These are phyloP conservation scores for Ophiostoma sp. DNA, from an alignment of 2,329 filamentous ascomycete genomes.

Conservation along the genomic window DNA sequence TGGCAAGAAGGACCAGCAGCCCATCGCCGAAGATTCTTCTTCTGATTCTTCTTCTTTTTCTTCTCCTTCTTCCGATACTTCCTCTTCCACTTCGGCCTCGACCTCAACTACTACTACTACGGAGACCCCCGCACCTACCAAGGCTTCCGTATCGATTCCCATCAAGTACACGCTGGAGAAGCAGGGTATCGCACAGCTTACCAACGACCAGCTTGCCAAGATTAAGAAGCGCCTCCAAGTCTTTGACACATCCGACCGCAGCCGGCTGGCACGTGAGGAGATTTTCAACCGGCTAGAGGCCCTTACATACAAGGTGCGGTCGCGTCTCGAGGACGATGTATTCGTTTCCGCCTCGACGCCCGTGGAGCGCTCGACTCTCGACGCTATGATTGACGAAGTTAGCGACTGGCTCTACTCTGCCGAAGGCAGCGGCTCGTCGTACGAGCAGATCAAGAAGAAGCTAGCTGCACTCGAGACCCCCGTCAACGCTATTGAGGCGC, in stretches of 20 bases:
- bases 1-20: slow-evolving; percentile 78
- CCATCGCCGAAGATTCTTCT: slow-evolving; percentile 42
- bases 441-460: slow-evolving; percentile 68
- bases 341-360: slow-evolving; percentile 69
- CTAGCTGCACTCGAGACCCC: slow-evolving; percentile 73
- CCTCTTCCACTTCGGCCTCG: slow-evolving; percentile 31
- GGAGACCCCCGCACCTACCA: slow-evolving; percentile 45
- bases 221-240: slow-evolving; percentile 68
- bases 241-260: slow-evolving; percentile 80
- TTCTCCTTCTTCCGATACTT: slow-evolving; percentile 29
- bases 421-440: slow-evolving; percentile 70
- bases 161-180: slow-evolving; percentile 48
- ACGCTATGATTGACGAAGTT: slow-evolving; percentile 60
- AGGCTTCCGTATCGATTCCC: slow-evolving; percentile 52
- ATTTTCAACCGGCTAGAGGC: slow-evolving; percentile 87
- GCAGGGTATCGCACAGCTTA: slow-evolving; percentile 45
- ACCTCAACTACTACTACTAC: slow-evolving; percentile 22
- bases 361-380: slow-evolving; percentile 60
- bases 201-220: slow-evolving; percentile 46
- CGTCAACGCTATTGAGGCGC: slow-evolving; percentile 68
- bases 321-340: slow-evolving; percentile 69
- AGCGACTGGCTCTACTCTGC: slow-evolving; percentile 84
- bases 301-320: slow-evolving; percentile 83
- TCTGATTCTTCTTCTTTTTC: slow-evolving; percentile 34
- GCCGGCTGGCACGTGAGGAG: slow-evolving; percentile 73